Evolutionary conservation across 805 yeast species (phyloP).

Genomic region (Metschnikowia lunata): DNA sequence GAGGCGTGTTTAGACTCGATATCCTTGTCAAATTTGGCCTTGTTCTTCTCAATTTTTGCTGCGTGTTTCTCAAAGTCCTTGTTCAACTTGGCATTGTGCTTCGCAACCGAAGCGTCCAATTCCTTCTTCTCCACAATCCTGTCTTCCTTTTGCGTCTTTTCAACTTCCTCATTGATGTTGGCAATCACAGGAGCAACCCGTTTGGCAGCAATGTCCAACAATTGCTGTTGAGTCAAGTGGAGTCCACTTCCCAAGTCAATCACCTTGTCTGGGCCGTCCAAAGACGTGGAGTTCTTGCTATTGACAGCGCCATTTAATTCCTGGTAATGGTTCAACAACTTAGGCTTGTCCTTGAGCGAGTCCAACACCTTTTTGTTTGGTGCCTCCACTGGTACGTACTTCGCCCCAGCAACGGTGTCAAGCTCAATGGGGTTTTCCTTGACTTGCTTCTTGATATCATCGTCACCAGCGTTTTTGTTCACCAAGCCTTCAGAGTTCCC

Average conservation of each 20-base stretch:
- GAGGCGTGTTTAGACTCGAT: constrained; percentile 30
- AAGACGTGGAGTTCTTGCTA: constrained; percentile 39
- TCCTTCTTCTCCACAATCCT: constrained; percentile 37
- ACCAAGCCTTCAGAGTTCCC: constrained; percentile 4
- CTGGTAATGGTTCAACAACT: constrained; percentile 43
- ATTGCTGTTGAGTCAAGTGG: constrained; percentile 50
- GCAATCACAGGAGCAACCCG: constrained; percentile 53
- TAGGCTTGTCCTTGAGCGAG: constrained; percentile 44
- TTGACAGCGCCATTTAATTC: constrained; percentile 47
- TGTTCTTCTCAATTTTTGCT: constrained; percentile 35
- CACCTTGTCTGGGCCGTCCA: constrained; percentile 47
- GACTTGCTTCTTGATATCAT: constrained; percentile 24
- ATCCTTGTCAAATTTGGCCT: constrained; percentile 38
- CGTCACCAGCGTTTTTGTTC: constrained; percentile 18
- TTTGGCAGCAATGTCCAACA: constrained; percentile 50
- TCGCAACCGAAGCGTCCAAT: constrained; percentile 32
- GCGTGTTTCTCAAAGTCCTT: constrained; percentile 35
- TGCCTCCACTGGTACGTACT: constrained; percentile 31
- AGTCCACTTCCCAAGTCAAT: constrained; percentile 53
- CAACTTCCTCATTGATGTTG: constrained; percentile 47
- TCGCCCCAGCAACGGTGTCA: constrained; percentile 29
- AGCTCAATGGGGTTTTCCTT: constrained; percentile 34
- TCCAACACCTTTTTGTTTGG: constrained; percentile 37
- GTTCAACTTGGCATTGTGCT: constrained; percentile 34
- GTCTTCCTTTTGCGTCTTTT: constrained; percentile 41